Conservation (phyloP, 805 yeast genomes). For the Metschnikowia aberdeeniae region DNA sequence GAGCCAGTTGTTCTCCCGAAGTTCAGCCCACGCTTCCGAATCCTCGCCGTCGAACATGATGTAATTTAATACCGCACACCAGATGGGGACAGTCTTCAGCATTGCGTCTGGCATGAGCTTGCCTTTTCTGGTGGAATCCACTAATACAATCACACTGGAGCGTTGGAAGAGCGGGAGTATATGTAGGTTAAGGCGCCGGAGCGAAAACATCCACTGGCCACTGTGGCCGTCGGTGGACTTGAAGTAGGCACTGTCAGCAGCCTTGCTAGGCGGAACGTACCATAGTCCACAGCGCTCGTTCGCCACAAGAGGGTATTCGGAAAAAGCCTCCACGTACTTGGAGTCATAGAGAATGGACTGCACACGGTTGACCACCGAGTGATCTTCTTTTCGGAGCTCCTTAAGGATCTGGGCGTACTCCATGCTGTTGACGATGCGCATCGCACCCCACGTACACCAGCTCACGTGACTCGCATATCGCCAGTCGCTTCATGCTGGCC, state of each 20-base stretch:
- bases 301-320: slow-evolving; percentile 47
- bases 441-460: neutral
- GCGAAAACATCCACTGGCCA: slow-evolving; percentile 73
- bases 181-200: slow-evolving; percentile 72
- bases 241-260: slow-evolving; percentile 58
- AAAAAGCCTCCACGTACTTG: slow-evolving; percentile 17
- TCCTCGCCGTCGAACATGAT: slow-evolving; percentile 40
- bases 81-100: slow-evolving; percentile 83
- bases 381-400: slow-evolving; percentile 50
- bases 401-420: slow-evolving; percentile 17
- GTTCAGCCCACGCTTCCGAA: neutral
- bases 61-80: slow-evolving; percentile 78
- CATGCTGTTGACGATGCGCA: slow-evolving; percentile 9
- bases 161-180: slow-evolving; percentile 46
- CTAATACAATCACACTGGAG: slow-evolving; percentile 51
- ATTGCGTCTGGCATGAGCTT: slow-evolving; percentile 82
- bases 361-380: slow-evolving; percentile 58
- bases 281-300: slow-evolving; percentile 87
- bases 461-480: neutral
- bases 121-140: slow-evolving; percentile 85
- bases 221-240: slow-evolving; percentile 92
- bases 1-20: slow-evolving; percentile 31
- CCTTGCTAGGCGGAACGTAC: slow-evolving; percentile 56
- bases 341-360: slow-evolving; percentile 46
- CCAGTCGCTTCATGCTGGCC: too few relatives aligned